Evolutionary conservation across 495 filamentous ascomycete genomes (phyloP), one percentile per base, ranked within the genome.

Genomic region (Penicillium dipodomyicola): DNA sequence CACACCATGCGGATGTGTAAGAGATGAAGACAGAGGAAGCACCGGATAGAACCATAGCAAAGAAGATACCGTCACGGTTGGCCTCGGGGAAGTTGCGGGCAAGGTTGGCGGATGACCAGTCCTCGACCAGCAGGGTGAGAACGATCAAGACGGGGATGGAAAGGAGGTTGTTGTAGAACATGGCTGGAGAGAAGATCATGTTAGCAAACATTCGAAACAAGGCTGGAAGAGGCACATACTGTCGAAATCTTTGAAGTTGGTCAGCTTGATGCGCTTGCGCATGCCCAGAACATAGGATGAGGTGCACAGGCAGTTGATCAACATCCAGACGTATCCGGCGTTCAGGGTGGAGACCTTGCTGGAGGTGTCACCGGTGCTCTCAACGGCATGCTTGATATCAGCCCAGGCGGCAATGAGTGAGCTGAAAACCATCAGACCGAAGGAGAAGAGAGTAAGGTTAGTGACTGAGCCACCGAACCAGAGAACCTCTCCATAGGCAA

Each of bases 121-220:
- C 87, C 70, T 99, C 94, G 57, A 89, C 78, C 58, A 96, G 65
- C 50, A 96, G 75, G 25, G 95, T 93, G 76, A 84, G 85, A 60
- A 90, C 73, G 49, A 97, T 70, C 27, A 99, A 84, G 61, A 97
- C 87, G 49, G 94, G 94, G 58, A 99, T 96, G 22, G 92, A 96
- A 57, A 99, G 85, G 43, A 99, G 83, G 73, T 99, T 99, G 84
- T 99, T 99, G 80, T 99, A 99, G 77, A 93, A 99, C 94, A 98
- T 98, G 61, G 92, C 93, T 97, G 62, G 25, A 35, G 20, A 47
- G 27, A 12, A 41, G 23, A 22, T 30, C 51, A 49, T 14, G 64
- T 78, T 66, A 81, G 75, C 58, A 60, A 44, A 35, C 25, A 53
- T 14, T n/a, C 19, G 25, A 27, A 51, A 49, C n/a, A 15, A 52